Evolutionary conservation across 2,329 filamentous ascomycete species (phyloP).

Genomic region (Nemania abortiva): DNA sequence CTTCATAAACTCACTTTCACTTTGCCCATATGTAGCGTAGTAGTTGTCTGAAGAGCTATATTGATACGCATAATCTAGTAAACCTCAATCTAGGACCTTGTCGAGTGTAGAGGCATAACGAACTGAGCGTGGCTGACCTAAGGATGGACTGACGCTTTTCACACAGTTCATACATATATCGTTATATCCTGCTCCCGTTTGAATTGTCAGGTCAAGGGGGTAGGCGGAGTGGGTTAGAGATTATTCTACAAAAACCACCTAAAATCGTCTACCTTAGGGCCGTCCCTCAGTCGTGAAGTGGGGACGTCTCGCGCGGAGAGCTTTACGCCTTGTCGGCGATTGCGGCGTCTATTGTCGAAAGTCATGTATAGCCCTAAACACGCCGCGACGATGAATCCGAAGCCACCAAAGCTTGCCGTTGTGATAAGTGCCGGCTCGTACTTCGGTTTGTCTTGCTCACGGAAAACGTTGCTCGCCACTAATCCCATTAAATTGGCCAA

Average conservation of each 20-base stretch:
- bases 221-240: neutral
- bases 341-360: slow-evolving; percentile 71
- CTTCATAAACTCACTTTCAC: neutral
- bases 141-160: neutral
- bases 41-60: neutral
- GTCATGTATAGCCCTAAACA: slow-evolving; percentile 73
- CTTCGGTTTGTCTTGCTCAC: slow-evolving; percentile 71
- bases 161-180: neutral
- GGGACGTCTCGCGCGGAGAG: slow-evolving; percentile 68
- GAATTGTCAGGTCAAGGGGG: too few species aligned
- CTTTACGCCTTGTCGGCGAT: slow-evolving; percentile 66
- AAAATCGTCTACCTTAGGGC: slow-evolving; percentile 65
- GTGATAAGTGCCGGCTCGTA: slow-evolving; percentile 75
- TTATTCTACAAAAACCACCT: slow-evolving; percentile 65
- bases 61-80: neutral
- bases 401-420: slow-evolving; percentile 72
- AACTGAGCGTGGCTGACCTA: neutral
- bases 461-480: slow-evolving; percentile 76
- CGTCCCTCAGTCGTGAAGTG: slow-evolving; percentile 67
- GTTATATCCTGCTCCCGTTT: neutral
- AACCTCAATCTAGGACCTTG: neutral
- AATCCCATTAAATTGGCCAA: slow-evolving; percentile 82
- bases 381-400: slow-evolving; percentile 66
- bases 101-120: neutral
- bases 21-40: neutral